Conservation (phyloP, 495 filamentous ascomycete species). For the Recurvomyces mirabilis region DNA sequence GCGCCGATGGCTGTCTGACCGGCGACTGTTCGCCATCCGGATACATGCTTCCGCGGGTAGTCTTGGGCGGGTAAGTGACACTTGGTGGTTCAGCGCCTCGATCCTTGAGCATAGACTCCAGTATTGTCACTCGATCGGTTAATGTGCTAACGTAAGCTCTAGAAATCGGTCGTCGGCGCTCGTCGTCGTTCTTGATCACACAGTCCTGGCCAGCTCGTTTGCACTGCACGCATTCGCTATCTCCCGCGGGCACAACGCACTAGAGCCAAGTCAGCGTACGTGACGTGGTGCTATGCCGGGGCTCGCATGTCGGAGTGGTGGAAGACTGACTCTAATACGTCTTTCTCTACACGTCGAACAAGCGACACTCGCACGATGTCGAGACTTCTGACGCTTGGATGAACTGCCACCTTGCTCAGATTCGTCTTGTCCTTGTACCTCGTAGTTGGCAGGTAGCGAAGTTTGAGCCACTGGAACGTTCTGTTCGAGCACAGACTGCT, state of each 20-base stretch:
- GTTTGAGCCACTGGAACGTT: background rate
- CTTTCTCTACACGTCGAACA: slow-evolving; percentile 38
- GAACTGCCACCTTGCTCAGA: slow-evolving; percentile 2
- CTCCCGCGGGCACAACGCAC: slow-evolving; percentile 43
- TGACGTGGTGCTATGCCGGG: too few relatives aligned
- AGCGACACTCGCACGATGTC: slow-evolving; percentile 30
- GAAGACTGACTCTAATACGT: slow-evolving; percentile 32
- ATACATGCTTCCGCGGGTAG: slow-evolving; percentile 23
- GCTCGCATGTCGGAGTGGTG: background rate
- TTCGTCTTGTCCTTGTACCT: slow-evolving; percentile 1
- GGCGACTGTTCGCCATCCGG: slow-evolving; percentile 7
- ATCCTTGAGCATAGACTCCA: slow-evolving; percentile 41
- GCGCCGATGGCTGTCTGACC: background rate
- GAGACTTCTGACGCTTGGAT: slow-evolving; percentile 13
- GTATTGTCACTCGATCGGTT: slow-evolving; percentile 38
- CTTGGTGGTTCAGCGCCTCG: slow-evolving; percentile 39
- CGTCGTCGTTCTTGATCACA: slow-evolving; percentile 47
- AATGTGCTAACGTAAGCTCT: slow-evolving; percentile 46
- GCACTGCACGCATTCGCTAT: slow-evolving; percentile 42
- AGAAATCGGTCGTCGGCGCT: slow-evolving; percentile 42
- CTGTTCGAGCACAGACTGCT: background rate
- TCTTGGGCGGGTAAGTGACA: slow-evolving; percentile 42
- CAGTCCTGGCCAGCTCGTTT: slow-evolving; percentile 40
- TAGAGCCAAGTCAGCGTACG: slow-evolving; percentile 3
- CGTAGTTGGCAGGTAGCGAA: slow-evolving; percentile 3